Evolutionary conservation across 257 asterid species (phyloP).

Genomic region (Gardenia jasminoides): DNA sequence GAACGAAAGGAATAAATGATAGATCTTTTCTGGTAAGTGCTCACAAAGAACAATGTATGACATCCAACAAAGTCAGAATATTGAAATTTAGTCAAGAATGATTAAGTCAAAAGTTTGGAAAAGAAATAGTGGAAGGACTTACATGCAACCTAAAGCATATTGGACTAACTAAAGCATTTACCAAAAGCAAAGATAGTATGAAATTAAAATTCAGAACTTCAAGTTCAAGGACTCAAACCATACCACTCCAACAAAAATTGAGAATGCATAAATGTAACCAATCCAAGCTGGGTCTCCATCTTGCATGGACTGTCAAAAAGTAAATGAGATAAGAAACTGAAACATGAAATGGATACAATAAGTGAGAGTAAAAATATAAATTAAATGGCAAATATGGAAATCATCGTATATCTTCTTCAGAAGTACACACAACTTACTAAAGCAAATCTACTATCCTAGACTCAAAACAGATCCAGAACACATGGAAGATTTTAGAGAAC

Average conservation of each 20-base stretch:
- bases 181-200: neutral
- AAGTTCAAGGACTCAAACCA: conserved; percentile 22
- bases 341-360: neutral
- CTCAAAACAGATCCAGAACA: neutral
- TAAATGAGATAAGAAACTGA: conserved; percentile 5
- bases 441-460: neutral
- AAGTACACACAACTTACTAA: neutral
- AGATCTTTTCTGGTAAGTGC: neutral
- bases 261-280: conserved; percentile 89
- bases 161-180: neutral
- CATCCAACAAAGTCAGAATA: neutral
- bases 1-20: neutral
- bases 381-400: neutral
- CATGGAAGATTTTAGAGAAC: neutral
- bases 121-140: neutral
- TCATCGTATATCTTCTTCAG: neutral
- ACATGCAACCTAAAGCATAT: neutral
- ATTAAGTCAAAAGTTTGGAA: neutral
- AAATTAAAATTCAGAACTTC: neutral
- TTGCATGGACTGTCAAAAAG: conserved; percentile 81
- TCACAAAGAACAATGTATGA: neutral
- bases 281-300: conserved; percentile 97
- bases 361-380: neutral
- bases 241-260: conserved; percentile 96
- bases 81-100: neutral